These are phyloP conservation scores for Craterostigma plantagineum DNA, from an alignment of 257 asterid genomes.

Conservation along the genomic window DNA sequence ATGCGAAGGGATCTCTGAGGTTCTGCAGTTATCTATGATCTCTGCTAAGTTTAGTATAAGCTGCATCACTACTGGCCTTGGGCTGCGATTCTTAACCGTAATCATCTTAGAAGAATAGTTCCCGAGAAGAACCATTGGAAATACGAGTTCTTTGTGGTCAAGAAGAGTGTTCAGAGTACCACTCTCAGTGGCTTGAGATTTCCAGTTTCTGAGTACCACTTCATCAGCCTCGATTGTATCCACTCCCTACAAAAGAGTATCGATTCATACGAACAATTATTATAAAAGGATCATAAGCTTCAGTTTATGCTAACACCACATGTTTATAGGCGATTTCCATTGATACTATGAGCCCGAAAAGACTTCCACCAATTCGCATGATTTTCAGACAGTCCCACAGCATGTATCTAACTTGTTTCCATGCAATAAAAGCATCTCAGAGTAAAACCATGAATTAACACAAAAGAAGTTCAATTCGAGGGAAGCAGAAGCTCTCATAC, in stretches of 20 bases:
- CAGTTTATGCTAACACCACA: no score
- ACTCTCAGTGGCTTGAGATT: constrained; percentile 45
- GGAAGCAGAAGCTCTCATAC: no score
- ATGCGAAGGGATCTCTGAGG: constrained; percentile 25
- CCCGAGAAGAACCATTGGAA: constrained; percentile 54
- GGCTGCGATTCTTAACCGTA: constrained; percentile 55
- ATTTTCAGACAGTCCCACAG: no score
- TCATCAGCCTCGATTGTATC: constrained; percentile 43
- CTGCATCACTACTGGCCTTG: constrained; percentile 50
- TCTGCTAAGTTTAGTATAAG: constrained; percentile 66
- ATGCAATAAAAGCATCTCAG: no score
- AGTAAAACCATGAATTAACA: neutral
- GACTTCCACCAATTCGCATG: no score
- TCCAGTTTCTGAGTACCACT: constrained; percentile 48
- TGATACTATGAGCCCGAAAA: no score
- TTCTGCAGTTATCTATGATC: constrained; percentile 44
- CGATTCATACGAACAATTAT: no score
- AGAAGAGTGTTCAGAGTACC: constrained; percentile 29
- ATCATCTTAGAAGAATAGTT: constrained; percentile 43
- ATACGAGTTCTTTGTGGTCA: constrained; percentile 29
- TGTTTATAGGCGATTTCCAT: no score
- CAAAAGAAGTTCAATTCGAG: neutral
- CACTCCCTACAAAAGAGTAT: constrained; percentile 22
- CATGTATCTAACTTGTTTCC: neutral
- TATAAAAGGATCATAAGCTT: no score